Percentiles rank a stretch among this genome's conserved stretches.
Conservation (phyloP, 805 yeast genomes). For the Saccharomyces mikatae region DNA sequence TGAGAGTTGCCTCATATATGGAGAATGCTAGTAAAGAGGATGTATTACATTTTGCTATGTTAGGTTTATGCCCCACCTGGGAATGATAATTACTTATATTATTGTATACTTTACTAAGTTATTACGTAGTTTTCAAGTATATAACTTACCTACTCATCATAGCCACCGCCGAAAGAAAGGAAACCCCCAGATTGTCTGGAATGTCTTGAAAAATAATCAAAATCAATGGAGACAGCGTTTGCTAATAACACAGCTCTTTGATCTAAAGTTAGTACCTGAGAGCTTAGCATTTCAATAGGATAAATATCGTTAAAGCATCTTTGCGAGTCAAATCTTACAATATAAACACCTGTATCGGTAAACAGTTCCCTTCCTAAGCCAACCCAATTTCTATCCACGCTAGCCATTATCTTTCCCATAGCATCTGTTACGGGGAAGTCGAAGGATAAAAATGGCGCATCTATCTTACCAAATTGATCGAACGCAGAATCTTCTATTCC, state of each 20-base stretch:
- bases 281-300: conserved; percentile 32
- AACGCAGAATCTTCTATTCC: conserved; percentile 33
- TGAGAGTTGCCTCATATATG: conserved; percentile 61
- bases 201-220: conserved; percentile 94
- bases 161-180: conserved; percentile 22
- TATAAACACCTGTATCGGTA: conserved; percentile 91
- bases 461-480: conserved; percentile 79
- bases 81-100: conserved; percentile 19
- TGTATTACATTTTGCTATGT: conserved; percentile 59
- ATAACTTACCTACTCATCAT: conserved; percentile 11
- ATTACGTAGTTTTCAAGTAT: background rate
- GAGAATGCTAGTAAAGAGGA: conserved; percentile 48
- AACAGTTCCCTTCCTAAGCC: conserved; percentile 89
- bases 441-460: conserved; percentile 79
- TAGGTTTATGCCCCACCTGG: conserved; percentile 61
- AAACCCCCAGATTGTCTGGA: conserved; percentile 48
- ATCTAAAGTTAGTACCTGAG: conserved; percentile 50
- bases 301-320: conserved; percentile 55
- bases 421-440: conserved; percentile 71
- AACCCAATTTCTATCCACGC: conserved; percentile 89
- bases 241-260: conserved; percentile 82
- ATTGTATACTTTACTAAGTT: background rate
- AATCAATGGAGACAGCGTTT: conserved; percentile 86
- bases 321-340: conserved; percentile 69
- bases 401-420: conserved; percentile 51